phyloP scores from a whole-genome alignment of 1,139 yeast genomes.

The Pichia sp. region DNA sequence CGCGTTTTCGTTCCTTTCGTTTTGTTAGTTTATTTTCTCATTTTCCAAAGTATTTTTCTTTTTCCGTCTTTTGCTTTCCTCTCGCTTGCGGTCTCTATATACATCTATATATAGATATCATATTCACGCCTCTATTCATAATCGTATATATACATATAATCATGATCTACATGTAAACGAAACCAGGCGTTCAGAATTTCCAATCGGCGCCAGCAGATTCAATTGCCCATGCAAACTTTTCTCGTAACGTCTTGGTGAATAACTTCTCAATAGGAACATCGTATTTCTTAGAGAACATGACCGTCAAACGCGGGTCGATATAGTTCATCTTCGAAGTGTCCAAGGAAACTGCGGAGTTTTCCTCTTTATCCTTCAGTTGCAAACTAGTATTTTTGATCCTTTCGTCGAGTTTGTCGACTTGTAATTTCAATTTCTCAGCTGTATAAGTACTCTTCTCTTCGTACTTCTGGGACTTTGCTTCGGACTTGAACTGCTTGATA shows the following conservation, averaged over 20 bases:
- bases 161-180: neutral
- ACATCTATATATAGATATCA: neutral
- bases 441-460: slow-evolving; percentile 51
- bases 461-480: slow-evolving; percentile 58
- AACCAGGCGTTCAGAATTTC: slow-evolving; percentile 51
- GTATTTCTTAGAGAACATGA: slow-evolving; percentile 80
- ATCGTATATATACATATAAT: neutral
- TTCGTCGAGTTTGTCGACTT: slow-evolving; percentile 66
- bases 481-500: slow-evolving; percentile 51
- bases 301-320: slow-evolving; percentile 91
- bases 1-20: neutral
- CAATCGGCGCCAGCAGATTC: slow-evolving; percentile 86
- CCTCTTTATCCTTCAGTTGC: slow-evolving; percentile 87
- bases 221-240: slow-evolving; percentile 93
- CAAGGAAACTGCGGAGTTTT: slow-evolving; percentile 87
- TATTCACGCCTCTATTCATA: neutral
- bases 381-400: slow-evolving; percentile 65
- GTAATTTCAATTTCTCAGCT: slow-evolving; percentile 70
- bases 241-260: slow-evolving; percentile 85
- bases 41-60: neutral
- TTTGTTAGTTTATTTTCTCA: neutral
- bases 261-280: slow-evolving; percentile 89
- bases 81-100: neutral
- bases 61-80: neutral
- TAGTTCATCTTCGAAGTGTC: slow-evolving; percentile 93